phyloP scores from a whole-genome alignment of 1,284 basidiomycete genomes.

The Sparassis latifolia region DNA sequence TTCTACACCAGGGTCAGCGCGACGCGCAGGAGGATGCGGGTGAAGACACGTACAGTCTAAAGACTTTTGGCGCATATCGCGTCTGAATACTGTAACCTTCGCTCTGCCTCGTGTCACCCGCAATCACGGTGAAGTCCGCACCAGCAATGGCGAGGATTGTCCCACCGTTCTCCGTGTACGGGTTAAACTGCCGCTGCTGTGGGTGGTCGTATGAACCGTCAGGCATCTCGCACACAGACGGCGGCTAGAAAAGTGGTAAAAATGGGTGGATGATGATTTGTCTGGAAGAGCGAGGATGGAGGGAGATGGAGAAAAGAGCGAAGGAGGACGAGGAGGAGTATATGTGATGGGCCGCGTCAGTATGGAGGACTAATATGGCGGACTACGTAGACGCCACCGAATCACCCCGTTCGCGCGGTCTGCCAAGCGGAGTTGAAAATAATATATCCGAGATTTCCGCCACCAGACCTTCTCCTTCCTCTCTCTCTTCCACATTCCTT shows the following conservation, averaged over 20 bases:
- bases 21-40: not conserved
- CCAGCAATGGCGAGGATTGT: constrained; percentile 94
- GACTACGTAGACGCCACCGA: constrained; percentile 11
- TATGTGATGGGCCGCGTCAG: constrained; percentile 27
- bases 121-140: constrained; percentile 86
- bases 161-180: constrained; percentile 88
- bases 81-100: constrained; percentile 95
- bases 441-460: too few relatives aligned
- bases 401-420: constrained; percentile 4
- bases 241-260: constrained; percentile 3
- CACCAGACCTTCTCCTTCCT: too few relatives aligned
- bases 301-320: constrained; percentile 7
- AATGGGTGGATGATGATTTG: constrained; percentile 2
- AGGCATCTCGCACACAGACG: constrained; percentile 26
- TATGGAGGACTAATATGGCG: constrained; percentile 6
- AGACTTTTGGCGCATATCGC: constrained; percentile 90
- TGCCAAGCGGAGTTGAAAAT: not conserved
- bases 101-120: constrained; percentile 91
- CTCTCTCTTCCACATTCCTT: too few relatives aligned
- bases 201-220: constrained; percentile 35
- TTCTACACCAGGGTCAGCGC: constrained; percentile 42
- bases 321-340: constrained; percentile 9
- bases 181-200: constrained; percentile 69
- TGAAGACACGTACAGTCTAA: constrained; percentile 56
- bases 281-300: constrained; percentile 3